Conservation (phyloP, 306 rosid genomes). For the Quercus suber region DNA sequence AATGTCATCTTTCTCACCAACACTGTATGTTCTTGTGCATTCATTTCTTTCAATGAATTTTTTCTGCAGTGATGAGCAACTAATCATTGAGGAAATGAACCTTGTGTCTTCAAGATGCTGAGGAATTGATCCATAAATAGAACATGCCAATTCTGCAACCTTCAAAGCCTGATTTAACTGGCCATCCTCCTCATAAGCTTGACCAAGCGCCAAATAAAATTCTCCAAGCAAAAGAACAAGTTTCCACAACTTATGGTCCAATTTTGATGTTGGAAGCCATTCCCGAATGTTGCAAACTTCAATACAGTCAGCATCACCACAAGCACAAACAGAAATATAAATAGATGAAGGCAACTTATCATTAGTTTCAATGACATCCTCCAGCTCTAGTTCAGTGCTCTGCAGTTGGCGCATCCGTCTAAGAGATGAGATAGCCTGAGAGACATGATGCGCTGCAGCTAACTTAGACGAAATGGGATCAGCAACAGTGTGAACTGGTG, state of each 20-base stretch:
- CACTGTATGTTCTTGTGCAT: slow-evolving; percentile 30
- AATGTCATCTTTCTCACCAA: slow-evolving; percentile 33
- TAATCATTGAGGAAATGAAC: slow-evolving; percentile 81
- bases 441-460: slow-evolving; percentile 95
- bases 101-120: slow-evolving; percentile 74
- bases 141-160: slow-evolving; percentile 81
- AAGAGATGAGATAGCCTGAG: slow-evolving; percentile 93
- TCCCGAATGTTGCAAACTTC: slow-evolving; percentile 93
- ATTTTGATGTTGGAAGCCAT: slow-evolving; percentile 92
- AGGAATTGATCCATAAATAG: slow-evolving; percentile 98
- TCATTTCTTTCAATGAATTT: slow-evolving; percentile 37
- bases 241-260: slow-evolving; percentile 91
- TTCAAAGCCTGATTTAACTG: slow-evolving; percentile 84
- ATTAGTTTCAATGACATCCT: slow-evolving; percentile 43
- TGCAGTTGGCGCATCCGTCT: slow-evolving; percentile 93
- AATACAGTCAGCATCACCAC: slow-evolving; percentile 93
- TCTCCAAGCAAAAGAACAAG: slow-evolving; percentile 97
- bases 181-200: slow-evolving; percentile 76
- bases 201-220: slow-evolving; percentile 90
- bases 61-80: slow-evolving; percentile 39
- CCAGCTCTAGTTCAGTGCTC: slow-evolving; percentile 55
- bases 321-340: slow-evolving; percentile 76
- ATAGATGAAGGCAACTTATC: slow-evolving; percentile 48
- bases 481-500: slow-evolving; percentile 72
- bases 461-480: slow-evolving; percentile 92